These are phyloP conservation scores for Hibiscus trionum DNA, from an alignment of 345 rosid genomes.

Conservation along the genomic window DNA sequence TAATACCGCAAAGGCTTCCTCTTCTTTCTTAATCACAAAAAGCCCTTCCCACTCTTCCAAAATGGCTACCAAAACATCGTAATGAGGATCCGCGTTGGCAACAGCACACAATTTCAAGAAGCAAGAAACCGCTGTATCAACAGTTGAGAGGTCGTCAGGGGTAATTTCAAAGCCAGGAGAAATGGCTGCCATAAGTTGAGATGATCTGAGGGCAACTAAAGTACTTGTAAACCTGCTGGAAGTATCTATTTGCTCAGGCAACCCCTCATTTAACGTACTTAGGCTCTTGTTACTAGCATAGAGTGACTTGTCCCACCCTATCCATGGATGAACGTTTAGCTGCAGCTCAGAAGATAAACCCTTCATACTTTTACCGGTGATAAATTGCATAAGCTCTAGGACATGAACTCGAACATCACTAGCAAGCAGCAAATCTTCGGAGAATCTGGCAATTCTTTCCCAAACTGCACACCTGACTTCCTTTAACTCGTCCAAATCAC, in stretches of 20 bases:
- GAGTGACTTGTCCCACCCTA: conserved; percentile 62
- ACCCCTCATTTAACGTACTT: conserved; percentile 23
- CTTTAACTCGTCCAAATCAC: conserved; percentile 53
- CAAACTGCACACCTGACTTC: conserved; percentile 65
- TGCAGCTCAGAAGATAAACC: conserved; percentile 51
- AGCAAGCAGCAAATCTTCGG: conserved; percentile 68
- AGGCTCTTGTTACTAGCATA: conserved; percentile 37
- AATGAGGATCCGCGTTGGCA: conserved; percentile 41
- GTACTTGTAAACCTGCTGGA: conserved; percentile 66
- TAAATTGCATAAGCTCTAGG: conserved; percentile 80
- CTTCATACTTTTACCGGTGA: conserved; percentile 50
- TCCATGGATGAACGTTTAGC: conserved; percentile 64
- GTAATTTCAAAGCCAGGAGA: conserved; percentile 61
- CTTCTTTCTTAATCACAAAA: conserved; percentile 37
- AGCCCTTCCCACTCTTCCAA: conserved; percentile 75
- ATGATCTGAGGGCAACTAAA: conserved; percentile 78
- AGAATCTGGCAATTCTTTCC: conserved; percentile 61
- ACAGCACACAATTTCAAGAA: conserved; percentile 56
- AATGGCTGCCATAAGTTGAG: conserved; percentile 60
- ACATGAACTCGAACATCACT: conserved; percentile 68
- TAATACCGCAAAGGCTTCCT: conserved; percentile 33
- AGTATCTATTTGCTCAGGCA: conserved; percentile 42
- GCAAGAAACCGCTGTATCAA: conserved; percentile 56
- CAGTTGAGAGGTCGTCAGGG: conserved; percentile 52
- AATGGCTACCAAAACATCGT: conserved; percentile 52